Conservation (phyloP, 306 rosid species). For the Fragaria iinumae region DNA sequence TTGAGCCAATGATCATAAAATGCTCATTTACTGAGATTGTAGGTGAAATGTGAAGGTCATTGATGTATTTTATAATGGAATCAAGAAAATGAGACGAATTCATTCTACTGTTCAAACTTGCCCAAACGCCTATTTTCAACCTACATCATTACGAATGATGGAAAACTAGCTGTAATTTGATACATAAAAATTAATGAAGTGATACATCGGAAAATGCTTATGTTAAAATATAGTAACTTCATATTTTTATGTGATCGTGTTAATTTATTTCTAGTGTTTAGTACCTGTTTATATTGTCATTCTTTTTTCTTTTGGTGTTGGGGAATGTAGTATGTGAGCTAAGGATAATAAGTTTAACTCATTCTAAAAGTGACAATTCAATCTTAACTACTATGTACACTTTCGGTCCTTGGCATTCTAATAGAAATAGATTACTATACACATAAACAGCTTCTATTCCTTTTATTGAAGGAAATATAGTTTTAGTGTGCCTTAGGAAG, state of each 20-base stretch:
- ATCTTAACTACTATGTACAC: no score
- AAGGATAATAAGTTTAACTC: neutral
- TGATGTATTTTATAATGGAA: slow-evolving; percentile 7
- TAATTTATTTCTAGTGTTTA: neutral
- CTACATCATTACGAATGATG: neutral
- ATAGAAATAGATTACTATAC: no score
- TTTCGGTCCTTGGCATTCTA: no score
- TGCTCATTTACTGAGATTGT: neutral
- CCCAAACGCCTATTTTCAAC: neutral
- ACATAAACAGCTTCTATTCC: no score
- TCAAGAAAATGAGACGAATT: slow-evolving; percentile 3
- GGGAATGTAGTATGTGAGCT: neutral
- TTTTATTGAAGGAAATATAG: no score
- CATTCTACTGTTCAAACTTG: neutral
- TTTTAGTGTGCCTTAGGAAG: no score
- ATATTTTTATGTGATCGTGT: neutral
- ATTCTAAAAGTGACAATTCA: neutral
- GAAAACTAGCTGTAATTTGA: neutral
- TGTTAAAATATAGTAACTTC: neutral
- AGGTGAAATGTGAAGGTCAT: neutral
- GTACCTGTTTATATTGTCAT: neutral
- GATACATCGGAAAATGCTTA: neutral
- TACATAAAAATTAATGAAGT: neutral
- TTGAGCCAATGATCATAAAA: neutral
- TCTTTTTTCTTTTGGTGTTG: neutral